Evolutionary conservation across 148 eudicot species (phyloP).

Genomic region (Dysphania ambrosioides): DNA sequence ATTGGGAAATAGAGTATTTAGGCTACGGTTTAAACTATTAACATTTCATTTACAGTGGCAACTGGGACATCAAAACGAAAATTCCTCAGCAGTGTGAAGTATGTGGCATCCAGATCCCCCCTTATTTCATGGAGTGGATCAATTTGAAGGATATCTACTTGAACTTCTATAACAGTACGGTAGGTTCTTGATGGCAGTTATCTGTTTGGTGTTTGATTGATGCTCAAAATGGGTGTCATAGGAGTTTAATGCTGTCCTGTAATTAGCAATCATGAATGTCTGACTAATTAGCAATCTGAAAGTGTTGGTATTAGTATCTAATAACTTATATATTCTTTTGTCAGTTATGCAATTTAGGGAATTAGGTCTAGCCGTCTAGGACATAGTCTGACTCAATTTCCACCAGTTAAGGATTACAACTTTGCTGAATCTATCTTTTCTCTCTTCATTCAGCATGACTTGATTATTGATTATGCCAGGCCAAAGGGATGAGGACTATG

Average conservation of each 20-base stretch:
- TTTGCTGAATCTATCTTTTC: neutral
- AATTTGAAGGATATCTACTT: constrained; percentile 83
- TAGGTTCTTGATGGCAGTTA: constrained; percentile 33
- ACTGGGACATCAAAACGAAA: constrained; percentile 98
- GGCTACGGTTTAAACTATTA: constrained; percentile 6
- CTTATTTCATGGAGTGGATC: constrained; percentile 95
- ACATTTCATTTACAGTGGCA: constrained; percentile 54
- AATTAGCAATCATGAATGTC: neutral
- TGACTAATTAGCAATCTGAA: neutral
- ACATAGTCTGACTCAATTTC: neutral
- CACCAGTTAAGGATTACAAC: neutral
- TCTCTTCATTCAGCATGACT: neutral
- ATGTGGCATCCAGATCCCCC: constrained; percentile 65
- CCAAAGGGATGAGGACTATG: constrained; percentile 91
- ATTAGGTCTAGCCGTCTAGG: neutral
- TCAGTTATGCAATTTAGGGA: neutral
- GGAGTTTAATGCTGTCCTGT: neutral
- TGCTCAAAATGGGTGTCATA: neutral
- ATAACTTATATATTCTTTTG: neutral
- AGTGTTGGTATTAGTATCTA: neutral
- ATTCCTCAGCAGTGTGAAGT: constrained; percentile 89
- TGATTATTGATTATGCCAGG: constrained; percentile 42
- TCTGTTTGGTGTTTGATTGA: neutral
- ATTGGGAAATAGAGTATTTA: neutral
- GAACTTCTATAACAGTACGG: constrained; percentile 79